Base-by-base conservation (phyloP, 2,329 filamentous ascomycete species). In the Metarhizium album region DNA sequence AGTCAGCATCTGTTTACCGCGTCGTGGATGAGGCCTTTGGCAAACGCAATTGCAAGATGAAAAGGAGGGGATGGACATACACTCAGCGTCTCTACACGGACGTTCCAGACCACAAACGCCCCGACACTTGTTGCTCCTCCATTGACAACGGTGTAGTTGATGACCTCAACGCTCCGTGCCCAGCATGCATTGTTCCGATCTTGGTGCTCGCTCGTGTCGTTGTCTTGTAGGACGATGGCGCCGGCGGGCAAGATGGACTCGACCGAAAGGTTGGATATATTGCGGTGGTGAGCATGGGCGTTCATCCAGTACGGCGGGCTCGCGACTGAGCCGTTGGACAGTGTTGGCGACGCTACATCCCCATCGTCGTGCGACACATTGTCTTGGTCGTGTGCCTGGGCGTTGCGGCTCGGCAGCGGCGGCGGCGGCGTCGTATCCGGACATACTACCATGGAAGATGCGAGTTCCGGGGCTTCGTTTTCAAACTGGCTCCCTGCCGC, bases 61-160 rank as follows among this genome's bases (percentile, higher is more conserved):
- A 9, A 27, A 35, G 43, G 13, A 8, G 27, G 23, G 2, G 6
- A 7, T 7, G 1, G 38, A 76, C 82, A 65, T 64, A 90, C 89
- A 67, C 82, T 85, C 47, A 97, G 71, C 3, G 90, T 96, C 65
- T 93, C 83, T 43, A 98, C 87, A 46, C 78, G 82, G 61, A 93
- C 90, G 63, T 89, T 93, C 87, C 88, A 98, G 7, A 95, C 90
- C 1, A 96, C 88, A 70, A 97, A 98, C 2, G 90, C 87, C n/a
- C 91, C 91, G 27, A 82, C 74, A 57, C 74, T 79, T 14, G 74
- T 78, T 35, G 74, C 65, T 55, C 75, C 74, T 47, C 77, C 74
- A 53, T 80, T 78, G 45, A 84, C 74, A 20, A 80, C 59, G 11
- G 77, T 76, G 62, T 78, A 69, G 60, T 80, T 76, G 37, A 74